These are phyloP conservation scores for Dictyostelium citrinum DNA, from an alignment of 78 protist species.

Conservation along the genomic window DNA sequence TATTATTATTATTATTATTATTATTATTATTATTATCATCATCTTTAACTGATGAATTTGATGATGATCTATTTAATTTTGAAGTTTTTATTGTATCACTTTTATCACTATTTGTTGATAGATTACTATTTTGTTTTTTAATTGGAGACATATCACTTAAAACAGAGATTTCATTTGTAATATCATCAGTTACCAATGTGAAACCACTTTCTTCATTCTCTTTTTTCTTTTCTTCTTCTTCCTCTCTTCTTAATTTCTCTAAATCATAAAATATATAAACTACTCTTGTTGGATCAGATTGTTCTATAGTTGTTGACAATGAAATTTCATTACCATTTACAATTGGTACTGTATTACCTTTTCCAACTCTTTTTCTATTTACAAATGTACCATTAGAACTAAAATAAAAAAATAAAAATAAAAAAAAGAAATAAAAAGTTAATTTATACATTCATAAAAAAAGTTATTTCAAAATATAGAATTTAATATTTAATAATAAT, in stretches of 20 bases:
- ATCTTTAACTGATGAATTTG: not conserved
- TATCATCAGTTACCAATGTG: slow-evolving; percentile 1
- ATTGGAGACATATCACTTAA: slow-evolving; percentile 1
- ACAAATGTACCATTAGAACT: slow-evolving; percentile 67
- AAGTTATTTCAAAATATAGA: too few species aligned
- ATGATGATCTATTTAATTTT: slow-evolving; percentile 1
- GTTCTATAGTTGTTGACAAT: slow-evolving; percentile 10
- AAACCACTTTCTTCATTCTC: slow-evolving; percentile 4
- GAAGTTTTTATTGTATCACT: not conserved
- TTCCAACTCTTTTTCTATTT: slow-evolving; percentile 48
- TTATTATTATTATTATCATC: not conserved
- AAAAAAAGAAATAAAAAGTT: not conserved
- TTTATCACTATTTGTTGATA: not conserved
- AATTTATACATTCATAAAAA: not conserved
- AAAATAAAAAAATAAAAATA: not conserved
- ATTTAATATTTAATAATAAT: too few species aligned
- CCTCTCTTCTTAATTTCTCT: slow-evolving; percentile 11
- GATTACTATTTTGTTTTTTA: not conserved
- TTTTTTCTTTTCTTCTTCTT: not conserved
- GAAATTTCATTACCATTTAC: slow-evolving; percentile 66
- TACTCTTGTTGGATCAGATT: not conserved
- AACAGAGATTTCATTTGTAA: not conserved
- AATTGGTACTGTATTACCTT: slow-evolving; percentile 15
- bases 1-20: not conserved
- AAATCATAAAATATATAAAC: slow-evolving; percentile 42